A percentile compares a stretch with the other conserved stretches of the same genome.
phyloP scores from a whole-genome alignment of 345 rosid species.

The Lumnitzera littorea region DNA sequence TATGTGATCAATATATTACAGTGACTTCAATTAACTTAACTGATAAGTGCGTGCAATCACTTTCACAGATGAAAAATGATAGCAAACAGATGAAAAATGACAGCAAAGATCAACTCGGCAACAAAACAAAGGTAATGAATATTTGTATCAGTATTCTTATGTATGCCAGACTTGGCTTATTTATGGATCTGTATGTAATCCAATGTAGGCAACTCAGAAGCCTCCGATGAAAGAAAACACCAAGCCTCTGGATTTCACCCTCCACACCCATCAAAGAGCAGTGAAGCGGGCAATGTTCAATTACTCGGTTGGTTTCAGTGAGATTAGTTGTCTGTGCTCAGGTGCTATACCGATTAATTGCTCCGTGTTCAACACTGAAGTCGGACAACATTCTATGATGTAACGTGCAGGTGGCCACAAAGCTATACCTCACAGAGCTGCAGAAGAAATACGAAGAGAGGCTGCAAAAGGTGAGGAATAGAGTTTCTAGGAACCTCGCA shows the following conservation, averaged over 20 bases:
- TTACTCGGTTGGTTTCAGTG: slow-evolving; percentile 40
- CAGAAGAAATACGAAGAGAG: slow-evolving; percentile 56
- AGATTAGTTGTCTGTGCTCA: neutral
- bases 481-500: too few species aligned
- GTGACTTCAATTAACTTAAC: too few species aligned
- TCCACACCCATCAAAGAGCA: slow-evolving; percentile 78
- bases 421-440: slow-evolving; percentile 42
- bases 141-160: neutral
- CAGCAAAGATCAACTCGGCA: neutral
- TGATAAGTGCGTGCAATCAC: too few species aligned
- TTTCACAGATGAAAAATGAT: too few species aligned
- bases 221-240: slow-evolving; percentile 53
- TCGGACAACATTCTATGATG: neutral
- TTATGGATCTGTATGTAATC: neutral
- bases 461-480: slow-evolving; percentile 43
- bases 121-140: neutral
- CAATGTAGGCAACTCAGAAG: slow-evolving; percentile 20
- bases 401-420: slow-evolving; percentile 58
- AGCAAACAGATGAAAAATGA: neutral
- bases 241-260: slow-evolving; percentile 57
- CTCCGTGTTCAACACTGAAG: neutral
- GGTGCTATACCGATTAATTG: neutral
- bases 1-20: too few species aligned
- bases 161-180: slow-evolving; percentile 13
- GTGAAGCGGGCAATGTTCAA: slow-evolving; percentile 78